Conservation (phyloP, 2,329 filamentous ascomycete genomes). For the Paraphoma sp. region DNA sequence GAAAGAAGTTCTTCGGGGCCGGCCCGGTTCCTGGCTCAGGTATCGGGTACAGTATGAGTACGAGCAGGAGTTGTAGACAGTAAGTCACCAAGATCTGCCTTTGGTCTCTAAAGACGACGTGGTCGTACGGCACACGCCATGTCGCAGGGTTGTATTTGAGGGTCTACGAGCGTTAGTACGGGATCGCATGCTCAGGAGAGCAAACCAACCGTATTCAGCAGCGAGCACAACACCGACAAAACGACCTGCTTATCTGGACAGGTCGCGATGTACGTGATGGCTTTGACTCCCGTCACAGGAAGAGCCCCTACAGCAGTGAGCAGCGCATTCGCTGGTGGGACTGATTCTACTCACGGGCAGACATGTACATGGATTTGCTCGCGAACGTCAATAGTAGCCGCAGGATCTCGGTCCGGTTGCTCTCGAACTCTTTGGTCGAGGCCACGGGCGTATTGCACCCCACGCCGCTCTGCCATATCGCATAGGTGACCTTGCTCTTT, state of each 20-base stretch:
- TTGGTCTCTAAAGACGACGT: constrained; percentile 87
- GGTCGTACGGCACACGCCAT: constrained; percentile 94
- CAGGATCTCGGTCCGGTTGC: constrained; percentile 88
- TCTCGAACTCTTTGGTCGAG: constrained; percentile 91
- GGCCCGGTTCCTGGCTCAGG: constrained; percentile 73
- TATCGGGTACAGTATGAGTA: constrained; percentile 84
- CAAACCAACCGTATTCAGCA: constrained; percentile 85
- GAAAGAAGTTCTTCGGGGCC: constrained; percentile 86
- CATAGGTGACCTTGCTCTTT: constrained; percentile 84
- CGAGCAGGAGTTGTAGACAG: constrained; percentile 87
- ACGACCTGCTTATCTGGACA: constrained; percentile 91
- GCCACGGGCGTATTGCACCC: constrained; percentile 90
- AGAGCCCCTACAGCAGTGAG: constrained; percentile 61
- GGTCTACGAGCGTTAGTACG: constrained; percentile 63
- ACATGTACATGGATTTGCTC: constrained; percentile 93
- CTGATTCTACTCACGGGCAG: constrained; percentile 62
- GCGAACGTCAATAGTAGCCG: constrained; percentile 84
- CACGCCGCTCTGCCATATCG: constrained; percentile 98
- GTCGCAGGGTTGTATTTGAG: constrained; percentile 94
- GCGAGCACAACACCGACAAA: constrained; percentile 86
- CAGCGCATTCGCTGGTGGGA: neutral
- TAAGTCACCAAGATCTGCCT: constrained; percentile 92
- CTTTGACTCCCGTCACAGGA: constrained; percentile 80
- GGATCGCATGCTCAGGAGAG: neutral
- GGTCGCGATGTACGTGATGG: constrained; percentile 87